Evolutionary conservation across 2,329 filamentous ascomycete species (phyloP).

Genomic region (Colletotrichum sidae): DNA sequence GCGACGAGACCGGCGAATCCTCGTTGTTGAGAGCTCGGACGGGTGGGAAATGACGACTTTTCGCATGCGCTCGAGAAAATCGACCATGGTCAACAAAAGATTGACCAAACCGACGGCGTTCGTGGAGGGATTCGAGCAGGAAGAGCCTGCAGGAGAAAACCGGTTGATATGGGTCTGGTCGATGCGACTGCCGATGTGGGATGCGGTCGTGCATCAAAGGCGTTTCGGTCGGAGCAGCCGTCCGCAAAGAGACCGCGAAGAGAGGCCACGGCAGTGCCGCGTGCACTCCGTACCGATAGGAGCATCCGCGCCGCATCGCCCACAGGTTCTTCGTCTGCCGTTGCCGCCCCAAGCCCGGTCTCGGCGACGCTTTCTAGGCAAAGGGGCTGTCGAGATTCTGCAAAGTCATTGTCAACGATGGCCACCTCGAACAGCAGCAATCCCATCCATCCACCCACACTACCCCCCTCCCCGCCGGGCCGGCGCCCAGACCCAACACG

Average conservation of each 20-base stretch:
- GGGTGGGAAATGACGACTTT: constrained; percentile 30
- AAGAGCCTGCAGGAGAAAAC: constrained; percentile 9
- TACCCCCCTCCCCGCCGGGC: constrained; percentile 28
- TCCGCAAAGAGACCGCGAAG: constrained; percentile 9
- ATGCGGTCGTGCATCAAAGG: constrained; percentile 21
- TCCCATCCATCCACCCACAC: constrained; percentile 20
- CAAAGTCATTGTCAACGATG: constrained; percentile 26
- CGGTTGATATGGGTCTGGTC: constrained; percentile 31
- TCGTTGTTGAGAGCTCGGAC: constrained; percentile 32
- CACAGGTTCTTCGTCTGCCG: constrained; percentile 4
- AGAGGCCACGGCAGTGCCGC: constrained; percentile 16
- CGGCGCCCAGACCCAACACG: constrained; percentile 34
- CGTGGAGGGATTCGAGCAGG: background rate
- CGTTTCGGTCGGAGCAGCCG: constrained; percentile 25
- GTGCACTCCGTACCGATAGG: background rate
- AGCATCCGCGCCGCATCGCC: background rate
- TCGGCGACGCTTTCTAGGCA: constrained; percentile 17
- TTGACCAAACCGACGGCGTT: constrained; percentile 3
- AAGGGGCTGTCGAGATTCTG: constrained; percentile 22
- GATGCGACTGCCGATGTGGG: constrained; percentile 31
- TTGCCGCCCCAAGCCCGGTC: constrained; percentile 30
- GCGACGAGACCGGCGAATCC: constrained; percentile 37
- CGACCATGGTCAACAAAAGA: background rate
- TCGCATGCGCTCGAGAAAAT: constrained; percentile 31
- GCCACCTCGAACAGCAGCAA: background rate